Base-by-base conservation (phyloP, 129 eudicot species). In the Erigeron canadensis region DNA sequence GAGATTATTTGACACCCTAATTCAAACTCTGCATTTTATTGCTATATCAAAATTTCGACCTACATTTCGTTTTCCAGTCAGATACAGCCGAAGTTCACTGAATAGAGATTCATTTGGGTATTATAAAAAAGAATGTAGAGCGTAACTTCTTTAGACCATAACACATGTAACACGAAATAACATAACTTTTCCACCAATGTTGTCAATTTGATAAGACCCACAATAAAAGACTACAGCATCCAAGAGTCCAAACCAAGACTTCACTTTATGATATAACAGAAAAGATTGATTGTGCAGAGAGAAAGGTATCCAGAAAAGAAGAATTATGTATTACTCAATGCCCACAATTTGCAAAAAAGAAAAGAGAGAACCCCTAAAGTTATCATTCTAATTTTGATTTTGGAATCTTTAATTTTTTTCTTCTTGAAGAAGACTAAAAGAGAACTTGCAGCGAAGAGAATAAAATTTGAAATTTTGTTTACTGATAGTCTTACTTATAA, bases 221-320 rank as follows among this genome's bases (percentile, higher is more conserved):
- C 58, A 10, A 16, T 53, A 7, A 17, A 50, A 53, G 58, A 22
- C 18, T 53, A 50, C 12, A 53, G 3, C 23, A 53, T 53, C 22
- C 58, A 53, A 53, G 58, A 53, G 58, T 53, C 10, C 8, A 53
- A 53, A 53, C 58, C 58, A 53, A 2, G 18, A 53, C 18, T 8
- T 0, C 10, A 53, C 58, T 53, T 53, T 53, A 23, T 59, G 65
- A 59, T 59, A 40, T 15, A 34, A 55, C n/a, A 15, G 7, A 15
- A 50, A 62, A 77, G 65, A 37, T 62, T 58, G 61, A 71, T 78
- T 78, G 73, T 44, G 38, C 67, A 71, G 38, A 37, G 68, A 78
- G 82, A 71, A 78, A 78, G 77, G 82, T 43, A 78, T 78, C 82
- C 8, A 40, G 44, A 63, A 63, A 54, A 63, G 70, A 71, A 71